Evolutionary conservation across 129 eudicot species (phyloP).

Genomic region (Apium graveolens): DNA sequence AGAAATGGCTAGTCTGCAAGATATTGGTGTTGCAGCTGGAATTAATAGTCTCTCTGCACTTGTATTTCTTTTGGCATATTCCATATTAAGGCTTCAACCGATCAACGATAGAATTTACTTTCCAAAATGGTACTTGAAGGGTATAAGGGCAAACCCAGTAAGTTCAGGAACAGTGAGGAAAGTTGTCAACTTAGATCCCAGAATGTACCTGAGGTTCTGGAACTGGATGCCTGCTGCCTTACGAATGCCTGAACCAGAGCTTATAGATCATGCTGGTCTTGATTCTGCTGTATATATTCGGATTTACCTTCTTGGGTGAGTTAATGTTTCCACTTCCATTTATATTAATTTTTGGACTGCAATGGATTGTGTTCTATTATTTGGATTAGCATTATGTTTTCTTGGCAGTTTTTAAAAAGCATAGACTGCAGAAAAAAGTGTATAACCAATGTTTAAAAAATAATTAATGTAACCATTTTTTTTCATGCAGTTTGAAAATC

Average conservation of each 20-base stretch:
- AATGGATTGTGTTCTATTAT: neutral
- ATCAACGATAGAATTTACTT: constrained; percentile 88
- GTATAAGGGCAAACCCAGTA: constrained; percentile 73
- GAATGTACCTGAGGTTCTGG: constrained; percentile 71
- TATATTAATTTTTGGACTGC: neutral
- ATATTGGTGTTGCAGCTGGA: constrained; percentile 64
- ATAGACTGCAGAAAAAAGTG: neutral
- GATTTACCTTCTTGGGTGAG: constrained; percentile 96
- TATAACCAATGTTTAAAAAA: neutral
- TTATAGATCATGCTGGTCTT: constrained; percentile 89
- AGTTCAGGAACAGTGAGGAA: constrained; percentile 57
- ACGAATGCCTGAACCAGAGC: constrained; percentile 96
- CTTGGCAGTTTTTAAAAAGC: neutral
- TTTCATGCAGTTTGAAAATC: constrained; percentile 74
- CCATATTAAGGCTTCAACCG: constrained; percentile 89
- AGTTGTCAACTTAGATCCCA: constrained; percentile 69
- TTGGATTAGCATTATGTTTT: neutral
- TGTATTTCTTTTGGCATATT: constrained; percentile 79
- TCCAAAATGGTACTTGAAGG: constrained; percentile 96
- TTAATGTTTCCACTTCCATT: neutral
- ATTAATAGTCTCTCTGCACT: constrained; percentile 63
- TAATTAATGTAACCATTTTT: neutral
- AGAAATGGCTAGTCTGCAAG: constrained; percentile 70
- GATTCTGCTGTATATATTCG: constrained; percentile 91
- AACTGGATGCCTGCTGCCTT: constrained; percentile 97